Percentiles rank a stretch among this genome's conserved stretches.
These are phyloP conservation scores for Fusarium odoratissimum DNA, from an alignment of 2,329 filamentous ascomycete species.

Conservation along the genomic window DNA sequence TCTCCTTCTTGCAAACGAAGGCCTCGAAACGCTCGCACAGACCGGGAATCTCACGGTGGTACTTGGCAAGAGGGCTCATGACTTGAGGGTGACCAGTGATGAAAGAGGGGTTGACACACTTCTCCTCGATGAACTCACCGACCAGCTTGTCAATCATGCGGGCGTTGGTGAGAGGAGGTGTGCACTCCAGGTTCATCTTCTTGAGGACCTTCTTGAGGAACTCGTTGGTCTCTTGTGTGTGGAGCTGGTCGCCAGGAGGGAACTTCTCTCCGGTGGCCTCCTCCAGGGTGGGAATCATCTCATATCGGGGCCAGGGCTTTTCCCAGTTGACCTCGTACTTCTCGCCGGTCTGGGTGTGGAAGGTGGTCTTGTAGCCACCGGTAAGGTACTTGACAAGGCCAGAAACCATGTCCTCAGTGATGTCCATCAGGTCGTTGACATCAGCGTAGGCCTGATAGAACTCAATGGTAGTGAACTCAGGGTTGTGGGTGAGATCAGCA, in stretches of 20 bases:
- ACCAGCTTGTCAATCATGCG: constrained; percentile 97
- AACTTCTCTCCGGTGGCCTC: constrained; percentile 93
- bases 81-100: constrained; percentile 73
- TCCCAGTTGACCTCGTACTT: constrained; percentile 95
- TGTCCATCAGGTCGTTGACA: constrained; percentile 82
- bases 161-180: constrained; percentile 89
- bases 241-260: constrained; percentile 86
- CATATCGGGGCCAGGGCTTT: constrained; percentile 89
- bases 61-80: constrained; percentile 96
- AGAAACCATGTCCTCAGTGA: constrained; percentile 94
- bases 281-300: constrained; percentile 91
- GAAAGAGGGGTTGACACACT: constrained; percentile 85
- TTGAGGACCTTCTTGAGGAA: constrained; percentile 87
- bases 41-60: constrained; percentile 82
- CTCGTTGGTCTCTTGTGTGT: constrained; percentile 87
- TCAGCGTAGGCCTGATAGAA: constrained; percentile 97
- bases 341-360: constrained; percentile 88
- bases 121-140: constrained; percentile 95
- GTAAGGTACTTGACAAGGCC: constrained; percentile 89
- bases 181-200: constrained; percentile 92
- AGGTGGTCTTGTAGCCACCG: constrained; percentile 85
- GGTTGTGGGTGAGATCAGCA: constrained; percentile 83
- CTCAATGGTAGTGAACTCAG: constrained; percentile 95
- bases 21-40: constrained; percentile 98
- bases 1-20: constrained; percentile 83